Conservation (phyloP, 257 asterid genomes). For the Nicotiana tomentosiformis region DNA sequence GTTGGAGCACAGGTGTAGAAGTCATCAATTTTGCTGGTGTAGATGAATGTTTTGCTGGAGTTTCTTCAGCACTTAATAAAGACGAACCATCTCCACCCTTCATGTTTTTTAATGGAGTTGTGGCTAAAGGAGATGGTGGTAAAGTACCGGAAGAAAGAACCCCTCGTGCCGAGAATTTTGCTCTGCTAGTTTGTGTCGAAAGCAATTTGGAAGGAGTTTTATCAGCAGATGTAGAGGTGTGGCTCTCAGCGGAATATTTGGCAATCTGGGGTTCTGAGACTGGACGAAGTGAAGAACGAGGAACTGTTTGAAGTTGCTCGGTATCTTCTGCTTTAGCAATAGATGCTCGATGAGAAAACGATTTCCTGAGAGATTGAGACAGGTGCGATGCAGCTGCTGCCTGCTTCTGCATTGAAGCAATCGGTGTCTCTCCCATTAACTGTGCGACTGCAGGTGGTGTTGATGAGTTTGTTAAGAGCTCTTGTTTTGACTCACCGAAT, state of each 20-base stretch:
- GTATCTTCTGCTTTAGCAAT: slow-evolving; percentile 1
- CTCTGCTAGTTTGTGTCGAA: background rate
- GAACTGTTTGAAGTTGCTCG: slow-evolving; percentile 13
- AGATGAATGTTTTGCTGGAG: slow-evolving; percentile 41
- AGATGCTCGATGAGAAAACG: slow-evolving; percentile 33
- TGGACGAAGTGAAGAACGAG: slow-evolving; percentile 9
- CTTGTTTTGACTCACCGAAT: slow-evolving; percentile 32
- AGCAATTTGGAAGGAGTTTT: slow-evolving; percentile 7
- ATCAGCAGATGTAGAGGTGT: slow-evolving; percentile 2
- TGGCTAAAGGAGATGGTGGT: slow-evolving; percentile 12
- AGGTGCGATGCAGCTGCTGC: slow-evolving; percentile 35
- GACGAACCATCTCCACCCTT: slow-evolving; percentile 6
- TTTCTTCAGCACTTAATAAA: slow-evolving; percentile 21
- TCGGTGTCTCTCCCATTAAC: background rate
- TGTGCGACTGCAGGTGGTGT: slow-evolving; percentile 8
- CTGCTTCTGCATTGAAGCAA: background rate
- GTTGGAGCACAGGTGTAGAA: slow-evolving; percentile 52
- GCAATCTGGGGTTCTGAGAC: slow-evolving; percentile 4
- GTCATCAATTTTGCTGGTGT: slow-evolving; percentile 60
- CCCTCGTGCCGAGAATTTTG: background rate
- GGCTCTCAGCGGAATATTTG: background rate
- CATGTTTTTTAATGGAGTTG: slow-evolving; percentile 47
- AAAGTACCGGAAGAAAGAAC: background rate
- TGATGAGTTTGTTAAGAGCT: slow-evolving; percentile 7
- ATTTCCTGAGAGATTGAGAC: slow-evolving; percentile 46